Base-by-base conservation (phyloP, 805 yeast genomes). In the Nakazawaea pomicola region DNA sequence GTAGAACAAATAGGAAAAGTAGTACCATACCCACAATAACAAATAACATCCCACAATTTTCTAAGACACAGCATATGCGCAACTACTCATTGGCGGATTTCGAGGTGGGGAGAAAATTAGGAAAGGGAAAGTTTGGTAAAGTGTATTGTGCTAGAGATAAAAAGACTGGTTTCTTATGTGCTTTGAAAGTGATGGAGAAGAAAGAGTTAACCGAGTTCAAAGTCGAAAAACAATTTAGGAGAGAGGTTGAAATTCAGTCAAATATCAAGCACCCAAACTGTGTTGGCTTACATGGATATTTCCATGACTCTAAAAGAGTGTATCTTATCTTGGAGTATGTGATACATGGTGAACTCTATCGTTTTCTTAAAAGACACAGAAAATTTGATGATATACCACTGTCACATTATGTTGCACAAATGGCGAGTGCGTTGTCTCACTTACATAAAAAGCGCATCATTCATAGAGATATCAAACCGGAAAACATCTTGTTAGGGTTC, bases 391-490 rank as follows among this genome's bases (percentile, higher is more conserved):
- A 89, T 51, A 67, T 71, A 10, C 66, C 75, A 8, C 95, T 96
- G 1, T 80, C 93, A 1, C 72, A 78, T 54, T 91, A 85, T 60
- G 79, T 88, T 6, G 79, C 67, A 48, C 98, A 93, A 57, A 83
- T 89, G 60, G 83, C 96, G 0, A 71, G 73, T 30, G 96, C 95
- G 0, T 70, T 91, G 35, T 61, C 68, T 8, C 86, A 89, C 54
- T 65, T 93, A 48, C 98, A 91, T 60, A 64, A 73, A 27, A 85
- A 82, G 52, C 78, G 82, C 49, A 79, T 93, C 33, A 84, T 91
- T 20, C 99, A 91, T 56, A 72, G 98, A 46, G 99, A 91, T 56
- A 77, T 91, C 49, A 91, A 91, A 60, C 98, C 98, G 0, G 98
- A 93, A 57, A 91, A 91, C 53, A 84, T 91, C 37, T 62, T 91